A percentile compares a stretch with the other conserved stretches of the same genome.
phyloP scores from a whole-genome alignment of 2,329 filamentous ascomycete species.

The Torrubiella hemipterigena region DNA sequence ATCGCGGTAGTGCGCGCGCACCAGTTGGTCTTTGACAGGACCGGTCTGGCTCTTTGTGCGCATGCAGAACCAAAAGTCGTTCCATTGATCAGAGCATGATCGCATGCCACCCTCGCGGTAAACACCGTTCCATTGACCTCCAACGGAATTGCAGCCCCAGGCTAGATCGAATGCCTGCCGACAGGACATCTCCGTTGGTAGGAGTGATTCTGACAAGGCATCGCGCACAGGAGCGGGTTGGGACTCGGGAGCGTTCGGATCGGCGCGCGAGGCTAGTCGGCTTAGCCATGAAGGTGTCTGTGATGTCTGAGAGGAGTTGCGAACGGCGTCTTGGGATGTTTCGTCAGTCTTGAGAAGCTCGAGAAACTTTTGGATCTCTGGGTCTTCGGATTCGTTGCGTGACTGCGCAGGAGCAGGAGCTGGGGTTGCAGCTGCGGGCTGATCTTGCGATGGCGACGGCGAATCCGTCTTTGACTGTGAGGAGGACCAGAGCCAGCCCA shows the following conservation, averaged over 20 bases:
- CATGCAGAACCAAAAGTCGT: constrained; percentile 98
- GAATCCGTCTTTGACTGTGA: constrained; percentile 19
- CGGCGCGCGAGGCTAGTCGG: constrained; percentile 20
- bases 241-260: constrained; percentile 16
- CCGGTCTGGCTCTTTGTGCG: constrained; percentile 54
- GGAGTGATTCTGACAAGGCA: constrained; percentile 53
- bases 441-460: constrained; percentile 11
- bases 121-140: constrained; percentile 82
- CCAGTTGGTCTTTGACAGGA: constrained; percentile 44
- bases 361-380: constrained; percentile 43
- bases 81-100: constrained; percentile 74
- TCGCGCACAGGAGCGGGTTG: constrained; percentile 19
- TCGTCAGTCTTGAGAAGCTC: constrained; percentile 28
- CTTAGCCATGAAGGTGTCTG: constrained; percentile 12
- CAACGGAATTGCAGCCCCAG: constrained; percentile 86
- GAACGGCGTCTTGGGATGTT: constrained; percentile 10
- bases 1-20: constrained; percentile 56
- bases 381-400: constrained; percentile 24
- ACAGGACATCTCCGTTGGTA: constrained; percentile 79
- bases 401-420: constrained; percentile 10
- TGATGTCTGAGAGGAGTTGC: constrained; percentile 6
- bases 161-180: constrained; percentile 82
- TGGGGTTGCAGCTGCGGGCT: constrained; percentile 10
- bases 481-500: constrained; percentile 53
- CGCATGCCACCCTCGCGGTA: constrained; percentile 76